Evolutionary conservation across 768 basidiomycete species (phyloP), one percentile per base, ranked within the genome.

Genomic region (Boletellus ananas): DNA sequence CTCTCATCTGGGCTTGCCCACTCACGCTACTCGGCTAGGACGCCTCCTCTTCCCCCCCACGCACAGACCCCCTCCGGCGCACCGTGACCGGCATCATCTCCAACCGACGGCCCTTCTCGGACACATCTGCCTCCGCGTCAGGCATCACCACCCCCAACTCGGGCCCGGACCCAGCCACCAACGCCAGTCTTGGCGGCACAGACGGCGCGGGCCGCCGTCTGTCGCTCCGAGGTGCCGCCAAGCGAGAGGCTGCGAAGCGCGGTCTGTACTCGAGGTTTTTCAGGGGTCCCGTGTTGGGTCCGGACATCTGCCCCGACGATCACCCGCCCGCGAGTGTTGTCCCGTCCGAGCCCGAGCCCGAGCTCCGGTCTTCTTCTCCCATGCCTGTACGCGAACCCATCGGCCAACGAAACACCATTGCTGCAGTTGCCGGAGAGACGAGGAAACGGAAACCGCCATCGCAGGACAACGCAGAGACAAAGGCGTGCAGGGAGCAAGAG

Each of bases 261-360:
- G 76, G 74, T 17, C 75, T 97, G 3, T 97, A 96, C 64, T 75
- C 90, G 4, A 75, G 76, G 50, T 95, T 96, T 66, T 88, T 86
- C 61, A 80, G 85, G 20, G 94, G 92, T 0, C 83, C 87, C 17
- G 71, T 85, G 31, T 66, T 90, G 16, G 79, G 79, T 2, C 79
- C 79, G 20, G 79, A 55, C 29, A 29, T 29, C 29, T 25, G 23
- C 23, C 23, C 23, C 23, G 23, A 29, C 11, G 8, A 8, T 29
- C 29, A 2, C 18, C 23, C 34, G 16, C 20, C 31, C 12, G 42
- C 35, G 45, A 14, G 14, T 8, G 11, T 8, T 4, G 12, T 35
- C 6, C 45, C 52, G 0, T 14, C 35, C 4, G 29, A 6, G 20
- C 9, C 20, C 1, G 13, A 46, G 5, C 13, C 25, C 10, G 9